Evolutionary conservation across 1,284 basidiomycete species (phyloP).

Genomic region (Boletellus deceptivus): DNA sequence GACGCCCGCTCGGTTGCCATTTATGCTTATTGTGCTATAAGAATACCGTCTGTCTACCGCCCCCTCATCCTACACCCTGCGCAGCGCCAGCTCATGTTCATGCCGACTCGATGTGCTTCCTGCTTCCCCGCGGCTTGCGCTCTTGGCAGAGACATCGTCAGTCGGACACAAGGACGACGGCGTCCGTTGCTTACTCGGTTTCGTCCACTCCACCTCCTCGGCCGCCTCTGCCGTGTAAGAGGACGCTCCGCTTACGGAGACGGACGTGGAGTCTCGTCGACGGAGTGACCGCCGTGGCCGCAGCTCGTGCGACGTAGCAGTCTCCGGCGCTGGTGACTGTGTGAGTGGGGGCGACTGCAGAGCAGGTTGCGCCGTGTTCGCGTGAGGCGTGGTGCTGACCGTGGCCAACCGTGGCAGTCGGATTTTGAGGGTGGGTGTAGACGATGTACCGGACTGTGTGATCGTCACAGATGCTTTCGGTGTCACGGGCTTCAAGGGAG

Average conservation of each 20-base stretch:
- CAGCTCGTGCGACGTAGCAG: constrained; percentile 21
- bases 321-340: constrained; percentile 27
- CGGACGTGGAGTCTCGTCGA: constrained; percentile 30
- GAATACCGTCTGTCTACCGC: constrained; percentile 27
- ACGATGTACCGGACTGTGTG: constrained; percentile 33
- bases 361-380: constrained; percentile 17
- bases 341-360: constrained; percentile 24
- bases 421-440: constrained; percentile 36
- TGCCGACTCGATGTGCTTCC: constrained; percentile 22
- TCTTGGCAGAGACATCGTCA: constrained; percentile 13
- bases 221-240: constrained; percentile 30
- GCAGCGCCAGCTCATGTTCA: constrained; percentile 1
- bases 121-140: constrained; percentile 26
- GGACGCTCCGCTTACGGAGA: constrained; percentile 33
- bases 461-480: constrained; percentile 37
- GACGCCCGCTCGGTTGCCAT: constrained; percentile 4
- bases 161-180: not conserved
- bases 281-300: constrained; percentile 30
- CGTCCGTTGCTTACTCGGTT: constrained; percentile 26
- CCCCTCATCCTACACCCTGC: constrained; percentile 4
- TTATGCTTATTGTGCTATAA: constrained; percentile 5
- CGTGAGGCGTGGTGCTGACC: constrained; percentile 27
- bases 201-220: constrained; percentile 31
- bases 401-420: constrained; percentile 33
- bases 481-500: constrained; percentile 26